These are phyloP conservation scores for Epichloe brachyelytri DNA, from an alignment of 2,329 filamentous ascomycete species.

Conservation along the genomic window DNA sequence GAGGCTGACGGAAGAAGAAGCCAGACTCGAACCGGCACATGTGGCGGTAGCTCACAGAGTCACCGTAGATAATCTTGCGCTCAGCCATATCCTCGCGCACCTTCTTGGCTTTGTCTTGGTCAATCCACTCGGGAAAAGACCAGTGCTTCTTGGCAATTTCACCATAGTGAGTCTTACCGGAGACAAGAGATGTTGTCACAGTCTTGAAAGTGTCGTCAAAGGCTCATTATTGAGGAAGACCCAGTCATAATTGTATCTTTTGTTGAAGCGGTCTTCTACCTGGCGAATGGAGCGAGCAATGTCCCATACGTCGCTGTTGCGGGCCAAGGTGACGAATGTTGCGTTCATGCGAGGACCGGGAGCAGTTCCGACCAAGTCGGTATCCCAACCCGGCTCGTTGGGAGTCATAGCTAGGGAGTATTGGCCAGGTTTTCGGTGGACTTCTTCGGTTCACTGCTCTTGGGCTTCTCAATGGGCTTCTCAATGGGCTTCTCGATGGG, in stretches of 20 bases:
- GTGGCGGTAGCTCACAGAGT: slow-evolving; percentile 92
- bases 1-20: slow-evolving; percentile 92
- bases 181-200: slow-evolving; percentile 78
- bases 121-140: slow-evolving; percentile 94
- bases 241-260: slow-evolving; percentile 96
- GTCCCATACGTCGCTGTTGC: slow-evolving; percentile 92
- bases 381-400: slow-evolving; percentile 37
- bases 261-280: slow-evolving; percentile 96
- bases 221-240: slow-evolving; percentile 96
- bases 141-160: slow-evolving; percentile 85
- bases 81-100: slow-evolving; percentile 89
- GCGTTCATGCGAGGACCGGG: slow-evolving; percentile 78
- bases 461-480: slow-evolving; percentile 8
- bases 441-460: slow-evolving; percentile 12
- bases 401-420: slow-evolving; percentile 38
- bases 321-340: slow-evolving; percentile 89
- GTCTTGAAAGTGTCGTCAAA: slow-evolving; percentile 86
- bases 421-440: slow-evolving; percentile 14
- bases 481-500: slow-evolving; percentile 8
- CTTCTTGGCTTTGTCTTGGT: slow-evolving; percentile 81
- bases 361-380: slow-evolving; percentile 37
- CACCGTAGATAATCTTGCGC: slow-evolving; percentile 95
- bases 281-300: slow-evolving; percentile 92
- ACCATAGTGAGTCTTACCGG: slow-evolving; percentile 83
- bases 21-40: slow-evolving; percentile 99